These are phyloP conservation scores for Thermothielavioides terrestris DNA, from an alignment of 495 filamentous ascomycete species.

Conservation along the genomic window DNA sequence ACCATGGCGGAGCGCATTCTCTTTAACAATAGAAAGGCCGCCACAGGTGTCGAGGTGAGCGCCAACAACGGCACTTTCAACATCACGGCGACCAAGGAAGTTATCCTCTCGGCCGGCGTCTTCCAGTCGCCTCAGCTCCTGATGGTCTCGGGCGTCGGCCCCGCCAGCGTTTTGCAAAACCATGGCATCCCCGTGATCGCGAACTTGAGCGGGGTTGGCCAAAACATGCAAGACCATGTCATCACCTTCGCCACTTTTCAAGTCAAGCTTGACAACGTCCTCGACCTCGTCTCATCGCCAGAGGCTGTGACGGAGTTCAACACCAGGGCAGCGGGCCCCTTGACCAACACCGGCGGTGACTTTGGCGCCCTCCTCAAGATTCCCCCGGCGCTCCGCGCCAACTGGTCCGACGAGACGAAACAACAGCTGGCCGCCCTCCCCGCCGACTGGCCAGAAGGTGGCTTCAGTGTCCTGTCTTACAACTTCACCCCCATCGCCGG, in stretches of 20 bases:
- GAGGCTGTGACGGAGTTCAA: constrained; percentile 19
- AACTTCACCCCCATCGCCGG: constrained; percentile 41
- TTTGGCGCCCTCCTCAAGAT: constrained; percentile 26
- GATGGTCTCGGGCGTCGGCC: constrained; percentile 34
- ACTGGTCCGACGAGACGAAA: no score
- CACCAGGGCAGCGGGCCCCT: constrained; percentile 25
- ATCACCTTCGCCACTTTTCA: not conserved
- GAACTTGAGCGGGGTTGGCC: constrained; percentile 44
- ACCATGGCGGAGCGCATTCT: no score
- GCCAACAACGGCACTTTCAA: not conserved
- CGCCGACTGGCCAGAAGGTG: constrained; percentile 53
- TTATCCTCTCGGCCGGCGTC: constrained; percentile 44
- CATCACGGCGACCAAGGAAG: constrained; percentile 24
- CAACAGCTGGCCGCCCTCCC: no score
- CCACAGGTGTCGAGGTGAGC: not conserved
- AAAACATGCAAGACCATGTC: constrained; percentile 12
- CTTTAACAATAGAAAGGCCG: constrained; percentile 1
- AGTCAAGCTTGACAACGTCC: not conserved
- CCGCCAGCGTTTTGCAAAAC: constrained; percentile 18
- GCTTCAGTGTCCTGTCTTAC: no score
- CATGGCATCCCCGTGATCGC: constrained; percentile 35
- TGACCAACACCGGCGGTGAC: constrained; percentile 35
- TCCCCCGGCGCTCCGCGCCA: constrained; percentile 13
- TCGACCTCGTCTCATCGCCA: no score
- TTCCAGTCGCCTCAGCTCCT: constrained; percentile 46